Conservation (phyloP, 768 basidiomycete genomes). For the Russula sp. region DNA sequence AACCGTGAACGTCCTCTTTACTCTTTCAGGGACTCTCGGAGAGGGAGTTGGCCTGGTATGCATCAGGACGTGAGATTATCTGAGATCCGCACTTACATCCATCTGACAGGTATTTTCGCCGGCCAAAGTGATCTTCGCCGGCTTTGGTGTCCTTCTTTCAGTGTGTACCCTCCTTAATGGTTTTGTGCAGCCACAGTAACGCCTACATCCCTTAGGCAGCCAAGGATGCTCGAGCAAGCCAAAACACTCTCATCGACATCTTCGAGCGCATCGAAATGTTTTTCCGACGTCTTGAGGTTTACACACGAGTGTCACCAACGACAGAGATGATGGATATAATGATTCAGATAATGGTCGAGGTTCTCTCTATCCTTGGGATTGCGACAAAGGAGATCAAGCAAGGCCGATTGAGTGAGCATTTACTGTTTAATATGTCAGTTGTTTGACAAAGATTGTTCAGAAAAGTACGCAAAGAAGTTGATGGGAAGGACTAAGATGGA, state of each 20-base stretch:
- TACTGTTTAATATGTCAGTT: neutral
- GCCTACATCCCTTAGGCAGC: neutral
- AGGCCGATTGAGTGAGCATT: neutral
- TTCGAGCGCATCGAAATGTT: neutral
- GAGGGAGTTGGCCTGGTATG: neutral
- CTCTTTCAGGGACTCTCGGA: neutral
- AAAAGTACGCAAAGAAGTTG: neutral
- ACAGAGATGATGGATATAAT: neutral
- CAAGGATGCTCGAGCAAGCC: neutral
- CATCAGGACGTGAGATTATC: neutral
- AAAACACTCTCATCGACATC: neutral
- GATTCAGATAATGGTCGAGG: neutral
- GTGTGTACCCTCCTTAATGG: neutral
- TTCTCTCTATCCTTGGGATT: neutral
- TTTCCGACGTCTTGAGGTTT: neutral
- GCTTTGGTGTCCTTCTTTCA: neutral
- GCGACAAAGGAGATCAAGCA: neutral
- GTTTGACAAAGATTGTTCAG: neutral
- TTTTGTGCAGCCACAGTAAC: neutral
- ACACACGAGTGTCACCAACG: neutral
- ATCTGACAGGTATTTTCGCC: neutral
- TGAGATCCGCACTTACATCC: neutral
- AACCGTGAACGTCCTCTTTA: neutral
- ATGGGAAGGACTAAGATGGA: neutral
- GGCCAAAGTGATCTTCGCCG: neutral